Conservation (phyloP, 495 filamentous ascomycete genomes). For the Cryomyces minteri region DNA sequence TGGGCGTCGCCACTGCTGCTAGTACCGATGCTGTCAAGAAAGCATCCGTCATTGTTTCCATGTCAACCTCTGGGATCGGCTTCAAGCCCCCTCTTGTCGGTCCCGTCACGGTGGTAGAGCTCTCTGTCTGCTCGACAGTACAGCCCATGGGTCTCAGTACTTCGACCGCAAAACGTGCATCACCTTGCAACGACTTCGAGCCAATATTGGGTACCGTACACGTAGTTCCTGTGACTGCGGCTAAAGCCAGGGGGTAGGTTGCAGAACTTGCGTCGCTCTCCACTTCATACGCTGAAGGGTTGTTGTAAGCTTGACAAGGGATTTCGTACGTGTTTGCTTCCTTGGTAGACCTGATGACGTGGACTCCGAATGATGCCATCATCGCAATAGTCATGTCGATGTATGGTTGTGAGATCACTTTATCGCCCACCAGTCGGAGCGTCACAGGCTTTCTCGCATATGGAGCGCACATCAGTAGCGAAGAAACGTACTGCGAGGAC, state of each 20-base stretch:
- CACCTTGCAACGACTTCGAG: conserved; percentile 76
- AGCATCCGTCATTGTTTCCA: conserved; percentile 99
- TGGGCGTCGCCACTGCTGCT: conserved; percentile 61
- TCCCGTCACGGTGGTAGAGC: conserved; percentile 83
- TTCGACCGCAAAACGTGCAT: conserved; percentile 87
- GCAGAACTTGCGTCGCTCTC: conserved; percentile 97
- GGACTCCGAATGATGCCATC: conserved; percentile 87
- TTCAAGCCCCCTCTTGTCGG: conserved; percentile 55
- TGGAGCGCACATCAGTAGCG: conserved; percentile 88
- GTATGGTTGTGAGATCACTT: conserved; percentile 91
- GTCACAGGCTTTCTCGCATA: conserved; percentile 91
- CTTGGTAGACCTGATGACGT: conserved; percentile 49
- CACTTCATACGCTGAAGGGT: conserved; percentile 72
- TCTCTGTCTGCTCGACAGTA: conserved; percentile 62
- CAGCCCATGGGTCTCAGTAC: conserved; percentile 91
- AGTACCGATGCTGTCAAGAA: conserved; percentile 91
- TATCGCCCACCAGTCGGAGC: conserved; percentile 74
- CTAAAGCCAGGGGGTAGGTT: conserved; percentile 89
- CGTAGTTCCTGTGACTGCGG: conserved; percentile 83
- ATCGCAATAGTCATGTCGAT: conserved; percentile 98
- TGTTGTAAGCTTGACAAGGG: conserved; percentile 66
- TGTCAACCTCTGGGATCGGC: conserved; percentile 63
- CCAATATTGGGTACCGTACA: conserved; percentile 96
- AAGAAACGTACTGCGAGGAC: conserved; percentile 95
- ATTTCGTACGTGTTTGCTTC: conserved; percentile 91